phyloP scores from a whole-genome alignment of 305 asterid genomes.

The Solanum hybrid region DNA sequence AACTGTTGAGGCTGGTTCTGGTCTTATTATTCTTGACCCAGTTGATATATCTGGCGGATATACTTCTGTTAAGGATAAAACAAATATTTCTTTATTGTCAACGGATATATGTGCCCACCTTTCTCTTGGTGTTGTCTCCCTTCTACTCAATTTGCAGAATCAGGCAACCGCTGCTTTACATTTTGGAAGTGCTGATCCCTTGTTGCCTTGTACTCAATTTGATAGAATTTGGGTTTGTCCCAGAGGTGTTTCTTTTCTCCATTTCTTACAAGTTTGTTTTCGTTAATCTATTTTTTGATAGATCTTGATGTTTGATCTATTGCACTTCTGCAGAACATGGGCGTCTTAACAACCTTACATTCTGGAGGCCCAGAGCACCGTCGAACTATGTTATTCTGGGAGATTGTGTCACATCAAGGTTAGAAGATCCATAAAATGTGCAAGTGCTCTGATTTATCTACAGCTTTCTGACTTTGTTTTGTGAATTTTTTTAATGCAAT shows the following conservation, averaged over 20 bases:
- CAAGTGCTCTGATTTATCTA: neutral
- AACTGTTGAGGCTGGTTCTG: conserved; percentile 94
- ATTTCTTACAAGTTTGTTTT: neutral
- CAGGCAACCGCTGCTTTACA: conserved; percentile 84
- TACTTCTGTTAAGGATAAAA: conserved; percentile 91
- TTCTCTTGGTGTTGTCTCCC: conserved; percentile 85
- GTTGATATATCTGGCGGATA: conserved; percentile 94
- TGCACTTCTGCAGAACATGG: conserved; percentile 59
- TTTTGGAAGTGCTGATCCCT: conserved; percentile 85
- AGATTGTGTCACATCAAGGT: conserved; percentile 97
- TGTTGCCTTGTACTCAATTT: conserved; percentile 80
- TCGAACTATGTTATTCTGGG: conserved; percentile 91
- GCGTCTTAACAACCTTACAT: conserved; percentile 70
- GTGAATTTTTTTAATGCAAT: neutral
- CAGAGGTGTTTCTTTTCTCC: conserved; percentile 42
- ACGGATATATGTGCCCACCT: conserved; percentile 90
- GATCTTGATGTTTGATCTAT: conserved; percentile 14
- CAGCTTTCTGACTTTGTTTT: neutral
- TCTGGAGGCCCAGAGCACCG: conserved; percentile 99
- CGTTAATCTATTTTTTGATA: conserved; percentile 2
- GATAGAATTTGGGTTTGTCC: conserved; percentile 94
- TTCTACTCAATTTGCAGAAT: conserved; percentile 79
- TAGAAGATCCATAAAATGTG: conserved; percentile 11
- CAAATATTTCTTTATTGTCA: conserved; percentile 63
- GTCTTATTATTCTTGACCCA: conserved; percentile 91